Percentiles rank a stretch among this genome's conserved stretches.
Conservation (phyloP, 2,329 filamentous ascomycete genomes). For the Emergomyces orientalis region DNA sequence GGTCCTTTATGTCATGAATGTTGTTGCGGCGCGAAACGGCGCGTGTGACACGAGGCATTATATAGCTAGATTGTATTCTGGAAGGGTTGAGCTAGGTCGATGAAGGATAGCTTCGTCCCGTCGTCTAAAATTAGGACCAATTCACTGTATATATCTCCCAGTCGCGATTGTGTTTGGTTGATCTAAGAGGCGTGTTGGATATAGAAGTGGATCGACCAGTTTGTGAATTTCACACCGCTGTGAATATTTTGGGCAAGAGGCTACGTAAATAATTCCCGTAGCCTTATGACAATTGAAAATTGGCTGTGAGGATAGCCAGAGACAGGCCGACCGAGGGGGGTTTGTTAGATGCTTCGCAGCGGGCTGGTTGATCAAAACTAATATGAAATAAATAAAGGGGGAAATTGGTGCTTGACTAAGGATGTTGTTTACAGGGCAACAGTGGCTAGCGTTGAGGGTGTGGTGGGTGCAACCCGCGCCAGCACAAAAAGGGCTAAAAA, state of each 20-base stretch:
- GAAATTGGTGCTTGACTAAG: not conserved
- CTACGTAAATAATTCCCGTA: not conserved
- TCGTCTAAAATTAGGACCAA: not conserved
- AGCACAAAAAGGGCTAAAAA: not conserved
- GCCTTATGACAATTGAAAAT: not conserved
- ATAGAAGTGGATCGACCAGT: not conserved
- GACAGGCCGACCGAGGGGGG: not conserved
- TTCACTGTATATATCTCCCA: not conserved
- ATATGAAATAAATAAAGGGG: not conserved
- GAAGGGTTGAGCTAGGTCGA: not conserved
- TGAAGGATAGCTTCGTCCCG: not conserved
- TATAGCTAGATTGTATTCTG: not conserved
- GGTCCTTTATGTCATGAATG: not conserved
- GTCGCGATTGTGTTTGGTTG: not conserved
- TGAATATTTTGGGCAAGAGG: not conserved
- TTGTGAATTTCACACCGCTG: not conserved
- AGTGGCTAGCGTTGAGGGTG: not conserved
- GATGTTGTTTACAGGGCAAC: slow-evolving; percentile 2
- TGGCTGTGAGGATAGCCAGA: not conserved
- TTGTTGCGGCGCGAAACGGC: slow-evolving; percentile 16
- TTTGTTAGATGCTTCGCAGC: not conserved
- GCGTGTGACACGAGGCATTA: slow-evolving; percentile 18
- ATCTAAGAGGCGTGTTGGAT: not conserved
- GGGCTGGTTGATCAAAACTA: not conserved
- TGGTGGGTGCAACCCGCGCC: not conserved